phyloP scores from a whole-genome alignment of 1,284 basidiomycete genomes.

The Mycena citricolor region DNA sequence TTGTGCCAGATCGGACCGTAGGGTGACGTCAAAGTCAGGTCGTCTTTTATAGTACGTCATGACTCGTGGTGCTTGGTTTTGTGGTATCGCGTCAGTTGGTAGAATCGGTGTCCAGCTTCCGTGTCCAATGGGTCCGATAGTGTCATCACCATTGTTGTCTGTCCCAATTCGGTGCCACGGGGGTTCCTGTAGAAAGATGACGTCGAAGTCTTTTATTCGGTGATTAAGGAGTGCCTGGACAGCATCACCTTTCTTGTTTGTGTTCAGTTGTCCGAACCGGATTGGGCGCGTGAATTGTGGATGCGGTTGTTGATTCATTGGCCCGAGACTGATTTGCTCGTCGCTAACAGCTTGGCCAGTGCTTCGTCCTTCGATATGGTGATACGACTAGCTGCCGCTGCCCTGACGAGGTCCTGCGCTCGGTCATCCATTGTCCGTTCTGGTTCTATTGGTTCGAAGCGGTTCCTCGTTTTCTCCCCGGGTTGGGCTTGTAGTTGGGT shows the following conservation, averaged over 20 bases:
- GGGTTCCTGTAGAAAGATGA: conserved; percentile 31
- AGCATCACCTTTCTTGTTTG: conserved; percentile 18
- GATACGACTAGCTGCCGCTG: neutral
- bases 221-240: conserved; percentile 25
- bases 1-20: conserved; percentile 27
- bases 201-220: conserved; percentile 22
- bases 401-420: no score
- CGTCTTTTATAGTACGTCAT: conserved; percentile 22
- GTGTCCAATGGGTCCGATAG: conserved; percentile 20
- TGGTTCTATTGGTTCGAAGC: neutral
- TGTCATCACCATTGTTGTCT: conserved; percentile 12
- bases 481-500: no score
- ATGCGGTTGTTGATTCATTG: neutral
- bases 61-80: conserved; percentile 21
- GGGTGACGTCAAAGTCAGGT: conserved; percentile 25
- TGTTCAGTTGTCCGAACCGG: conserved; percentile 25
- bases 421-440: no score
- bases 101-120: conserved; percentile 27
- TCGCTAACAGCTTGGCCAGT: neutral
- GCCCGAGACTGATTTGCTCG: neutral
- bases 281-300: conserved; percentile 22
- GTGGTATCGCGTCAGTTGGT: conserved; percentile 14
- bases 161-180: conserved; percentile 27
- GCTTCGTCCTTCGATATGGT: neutral
- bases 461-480: conserved; percentile 3